Evolutionary conservation across 1,284 basidiomycete genomes (phyloP).

Genomic region (Neonothopanus nambi): DNA sequence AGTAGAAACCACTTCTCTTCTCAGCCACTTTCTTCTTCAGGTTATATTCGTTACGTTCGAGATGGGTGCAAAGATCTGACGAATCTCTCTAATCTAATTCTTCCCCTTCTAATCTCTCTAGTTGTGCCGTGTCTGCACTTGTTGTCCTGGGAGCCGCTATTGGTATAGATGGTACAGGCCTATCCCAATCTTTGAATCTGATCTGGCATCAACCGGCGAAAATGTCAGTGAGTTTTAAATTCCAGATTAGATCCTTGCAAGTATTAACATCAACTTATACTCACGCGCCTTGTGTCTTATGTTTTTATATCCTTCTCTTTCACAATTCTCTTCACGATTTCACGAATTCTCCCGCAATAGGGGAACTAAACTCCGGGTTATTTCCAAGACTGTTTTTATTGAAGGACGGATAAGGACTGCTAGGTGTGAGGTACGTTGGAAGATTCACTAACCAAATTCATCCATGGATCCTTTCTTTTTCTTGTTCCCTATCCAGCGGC

Average conservation of each 20-base stretch:
- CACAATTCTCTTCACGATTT: not conserved
- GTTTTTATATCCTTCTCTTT: not conserved
- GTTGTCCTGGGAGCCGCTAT: constrained; percentile 38
- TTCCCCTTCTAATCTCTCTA: constrained; percentile 18
- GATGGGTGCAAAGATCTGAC: too few relatives aligned
- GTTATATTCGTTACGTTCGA: not conserved
- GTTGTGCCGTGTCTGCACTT: constrained; percentile 48
- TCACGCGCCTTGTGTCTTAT: not conserved
- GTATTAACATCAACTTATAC: not conserved
- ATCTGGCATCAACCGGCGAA: constrained; percentile 47
- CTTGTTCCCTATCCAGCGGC: too few relatives aligned
- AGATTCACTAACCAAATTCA: too few relatives aligned
- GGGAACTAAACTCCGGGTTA: constrained; percentile 44
- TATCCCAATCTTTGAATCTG: constrained; percentile 52
- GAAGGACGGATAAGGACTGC: constrained; percentile 43
- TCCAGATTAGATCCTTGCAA: not conserved
- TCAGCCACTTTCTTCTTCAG: not conserved
- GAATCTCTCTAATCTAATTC: not conserved
- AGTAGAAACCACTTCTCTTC: constrained; percentile 16
- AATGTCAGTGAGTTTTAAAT: constrained; percentile 34
- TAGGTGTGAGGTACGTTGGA: constrained; percentile 47
- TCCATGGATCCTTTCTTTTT: too few relatives aligned
- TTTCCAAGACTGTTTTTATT: constrained; percentile 42
- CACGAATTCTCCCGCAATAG: too few relatives aligned
- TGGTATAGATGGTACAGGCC: constrained; percentile 42